Evolutionary conservation across 208 protist species (phyloP), one percentile per base, ranked within the genome.

Genomic region (Crithidia brevicula): DNA sequence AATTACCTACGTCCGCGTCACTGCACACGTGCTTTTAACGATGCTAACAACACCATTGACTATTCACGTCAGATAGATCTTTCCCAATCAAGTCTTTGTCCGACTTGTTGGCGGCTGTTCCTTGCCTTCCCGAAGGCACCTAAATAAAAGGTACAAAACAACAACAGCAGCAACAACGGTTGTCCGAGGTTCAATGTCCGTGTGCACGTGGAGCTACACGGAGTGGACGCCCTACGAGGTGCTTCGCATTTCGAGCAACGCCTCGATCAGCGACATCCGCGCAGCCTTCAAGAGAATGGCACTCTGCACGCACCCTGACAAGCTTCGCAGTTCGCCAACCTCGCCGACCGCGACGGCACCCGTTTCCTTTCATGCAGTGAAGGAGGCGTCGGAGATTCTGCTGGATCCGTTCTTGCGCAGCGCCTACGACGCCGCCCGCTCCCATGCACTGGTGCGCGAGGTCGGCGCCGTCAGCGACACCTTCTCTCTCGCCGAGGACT

Each of bases 251-350:
- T 28, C 67, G 16, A 30, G 36, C 13, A 71, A 57, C 5, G 72
- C 80, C 38, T 67, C 68, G 22, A 67, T 91, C n/a, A 46, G 53
- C 13, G 86, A 91, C 4, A 85, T 95, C 13, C 84, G 89, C 20
- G 16, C 50, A 16, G 85, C 83, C 56, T 95, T 95, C 56, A 85
- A 78, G 42, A 69, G 65, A 8, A 73, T 90, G 60, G 89, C 86
- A 15, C 67, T 95, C 11, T 49, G 31, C 28, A 91, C 85, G 6
- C 89, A 95, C 63, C 89, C 89, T 0, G 89, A 95, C 65, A 95
- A 92, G 28, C 40, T 57, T 23, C 6, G 1, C 31, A 25, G n/a
- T 18, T 27, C 52, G 23, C 4, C 70, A 36, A 33, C 27, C 11
- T 23, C 58, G 6, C 20, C n/a, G 5, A 49, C 60, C 1, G 25